Percentiles rank a stretch among this genome's conserved stretches.
Conservation (phyloP, 176 grass and related monocot species). For the Aegilops longissima region DNA sequence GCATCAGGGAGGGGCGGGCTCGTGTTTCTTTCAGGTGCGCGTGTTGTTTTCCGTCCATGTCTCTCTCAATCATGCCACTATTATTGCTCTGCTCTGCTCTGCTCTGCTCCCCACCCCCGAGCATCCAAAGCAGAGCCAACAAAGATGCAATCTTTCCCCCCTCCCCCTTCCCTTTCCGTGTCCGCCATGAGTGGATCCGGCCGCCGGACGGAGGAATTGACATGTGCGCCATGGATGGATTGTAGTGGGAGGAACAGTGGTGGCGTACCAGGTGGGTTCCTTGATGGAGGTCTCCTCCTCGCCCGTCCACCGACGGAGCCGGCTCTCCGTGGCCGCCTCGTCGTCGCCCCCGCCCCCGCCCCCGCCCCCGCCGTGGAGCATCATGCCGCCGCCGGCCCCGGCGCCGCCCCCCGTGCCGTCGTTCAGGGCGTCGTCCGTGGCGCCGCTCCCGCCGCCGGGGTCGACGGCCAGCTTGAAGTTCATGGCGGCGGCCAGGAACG, state of each 20-base stretch:
- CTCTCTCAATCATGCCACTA: constrained; percentile 56
- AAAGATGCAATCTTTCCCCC: neutral
- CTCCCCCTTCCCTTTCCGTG: neutral
- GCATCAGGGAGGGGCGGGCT: constrained; percentile 11
- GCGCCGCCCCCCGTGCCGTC: constrained; percentile 43
- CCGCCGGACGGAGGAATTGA: neutral
- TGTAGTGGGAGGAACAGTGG: neutral
- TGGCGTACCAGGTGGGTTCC: constrained; percentile 73
- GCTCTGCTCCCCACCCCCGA: constrained; percentile 45
- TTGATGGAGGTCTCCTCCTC: constrained; percentile 93
- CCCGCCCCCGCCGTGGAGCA: constrained; percentile 51
- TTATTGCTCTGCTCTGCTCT: constrained; percentile 45
- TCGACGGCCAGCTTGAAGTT: constrained; percentile 82
- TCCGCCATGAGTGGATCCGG: neutral
- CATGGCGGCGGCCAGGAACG: constrained; percentile 74
- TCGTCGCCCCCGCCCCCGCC: constrained; percentile 33
- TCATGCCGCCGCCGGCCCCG: constrained; percentile 41
- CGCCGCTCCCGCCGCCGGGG: constrained; percentile 59
- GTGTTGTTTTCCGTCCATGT: neutral
- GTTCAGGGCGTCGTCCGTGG: constrained; percentile 54
- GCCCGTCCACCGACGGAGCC: constrained; percentile 53
- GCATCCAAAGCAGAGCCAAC: constrained; percentile 39
- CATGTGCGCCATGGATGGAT: neutral
- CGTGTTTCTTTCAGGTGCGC: neutral
- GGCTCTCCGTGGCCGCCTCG: constrained; percentile 59